Percentiles rank a stretch among this genome's conserved stretches.
These are phyloP conservation scores for Camellia granthamiana DNA, from an alignment of 148 eudicot species.

Conservation along the genomic window DNA sequence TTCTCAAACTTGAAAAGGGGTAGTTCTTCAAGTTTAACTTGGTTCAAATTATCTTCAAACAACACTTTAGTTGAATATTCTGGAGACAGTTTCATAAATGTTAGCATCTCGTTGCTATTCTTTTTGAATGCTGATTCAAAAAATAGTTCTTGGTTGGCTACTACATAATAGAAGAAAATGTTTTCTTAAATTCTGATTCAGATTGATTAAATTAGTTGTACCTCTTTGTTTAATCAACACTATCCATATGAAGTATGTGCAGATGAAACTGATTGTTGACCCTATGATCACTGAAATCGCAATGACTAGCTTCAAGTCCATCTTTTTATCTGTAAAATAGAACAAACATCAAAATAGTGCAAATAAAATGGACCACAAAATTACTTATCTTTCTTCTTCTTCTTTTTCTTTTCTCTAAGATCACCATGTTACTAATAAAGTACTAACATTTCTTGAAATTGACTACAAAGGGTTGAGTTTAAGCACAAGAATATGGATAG, in stretches of 20 bases:
- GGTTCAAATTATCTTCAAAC: not conserved
- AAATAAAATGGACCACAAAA: not conserved
- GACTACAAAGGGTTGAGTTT: not conserved
- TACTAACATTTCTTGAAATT: not conserved
- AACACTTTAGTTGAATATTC: not conserved
- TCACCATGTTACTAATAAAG: not conserved
- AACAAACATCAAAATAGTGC: not conserved
- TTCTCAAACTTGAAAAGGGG: conserved; percentile 30
- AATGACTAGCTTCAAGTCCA: conserved; percentile 2
- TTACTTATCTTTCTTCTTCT: not conserved
- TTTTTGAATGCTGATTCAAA: not conserved
- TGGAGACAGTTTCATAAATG: not conserved
- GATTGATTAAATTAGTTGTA: not conserved
- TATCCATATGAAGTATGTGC: conserved; percentile 10
- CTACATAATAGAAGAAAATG: not conserved
- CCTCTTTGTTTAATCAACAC: conserved; percentile 20
- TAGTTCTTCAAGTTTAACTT: conserved; percentile 25
- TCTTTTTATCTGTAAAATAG: conserved; percentile 17
- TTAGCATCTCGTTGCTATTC: not conserved
- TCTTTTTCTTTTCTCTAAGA: too few species aligned
- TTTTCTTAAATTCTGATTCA: not conserved
- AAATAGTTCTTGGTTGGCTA: not conserved
- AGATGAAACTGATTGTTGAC: not conserved
- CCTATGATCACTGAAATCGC: conserved; percentile 18
- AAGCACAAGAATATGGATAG: not conserved